These are phyloP conservation scores for Rhodotorula kratochvilovae DNA, from an alignment of 768 basidiomycete genomes.

Conservation along the genomic window DNA sequence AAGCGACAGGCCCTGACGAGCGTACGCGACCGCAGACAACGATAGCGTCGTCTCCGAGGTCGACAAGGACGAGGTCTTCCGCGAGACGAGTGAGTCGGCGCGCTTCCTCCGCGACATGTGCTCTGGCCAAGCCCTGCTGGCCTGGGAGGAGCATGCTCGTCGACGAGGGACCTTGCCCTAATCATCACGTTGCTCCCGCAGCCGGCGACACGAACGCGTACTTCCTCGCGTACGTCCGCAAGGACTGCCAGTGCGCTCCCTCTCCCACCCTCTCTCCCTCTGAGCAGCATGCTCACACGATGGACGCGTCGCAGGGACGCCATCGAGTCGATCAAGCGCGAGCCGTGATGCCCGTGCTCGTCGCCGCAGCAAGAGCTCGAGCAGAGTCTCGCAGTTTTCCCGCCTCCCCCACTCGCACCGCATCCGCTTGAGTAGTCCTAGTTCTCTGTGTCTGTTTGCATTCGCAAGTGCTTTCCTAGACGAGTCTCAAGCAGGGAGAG, in stretches of 20 bases:
- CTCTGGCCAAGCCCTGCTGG: no score
- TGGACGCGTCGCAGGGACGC: constrained; percentile 6
- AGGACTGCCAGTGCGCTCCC: constrained; percentile 34
- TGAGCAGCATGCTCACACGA: no score
- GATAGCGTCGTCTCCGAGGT: constrained; percentile 79
- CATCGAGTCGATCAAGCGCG: constrained; percentile 28
- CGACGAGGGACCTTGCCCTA: no score
- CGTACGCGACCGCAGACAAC: constrained; percentile 58
- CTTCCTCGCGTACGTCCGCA: constrained; percentile 49
- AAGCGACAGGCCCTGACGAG: neutral
- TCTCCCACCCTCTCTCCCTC: no score
- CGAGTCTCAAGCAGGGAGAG: no score
- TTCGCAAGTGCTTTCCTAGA: no score
- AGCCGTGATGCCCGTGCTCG: neutral
- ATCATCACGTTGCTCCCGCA: no score
- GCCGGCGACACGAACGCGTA: constrained; percentile 45
- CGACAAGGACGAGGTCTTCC: constrained; percentile 73
- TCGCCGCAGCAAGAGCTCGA: neutral
- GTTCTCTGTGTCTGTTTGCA: no score
- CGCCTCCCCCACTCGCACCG: no score
- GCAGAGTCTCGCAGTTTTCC: no score
- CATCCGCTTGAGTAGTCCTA: no score
- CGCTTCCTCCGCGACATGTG: constrained; percentile 17
- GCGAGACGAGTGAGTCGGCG: constrained; percentile 60
- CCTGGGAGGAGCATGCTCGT: no score